phyloP scores from a whole-genome alignment of 345 rosid genomes.

The Arabis alpina region DNA sequence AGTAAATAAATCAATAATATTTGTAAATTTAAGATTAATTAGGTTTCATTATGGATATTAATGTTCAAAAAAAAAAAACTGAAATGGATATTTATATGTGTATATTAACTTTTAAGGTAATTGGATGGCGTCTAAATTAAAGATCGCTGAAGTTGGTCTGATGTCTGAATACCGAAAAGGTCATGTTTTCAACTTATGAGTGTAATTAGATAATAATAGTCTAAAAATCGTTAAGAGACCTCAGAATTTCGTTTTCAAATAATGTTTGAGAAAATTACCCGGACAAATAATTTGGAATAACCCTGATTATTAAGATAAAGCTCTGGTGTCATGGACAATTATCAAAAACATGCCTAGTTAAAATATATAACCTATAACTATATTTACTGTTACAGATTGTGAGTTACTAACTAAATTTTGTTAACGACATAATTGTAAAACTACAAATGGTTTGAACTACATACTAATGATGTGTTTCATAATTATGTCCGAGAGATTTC shows the following conservation, averaged over 20 bases:
- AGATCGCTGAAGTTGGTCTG: slow-evolving; percentile 1
- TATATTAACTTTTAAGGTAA: background rate
- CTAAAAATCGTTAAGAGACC: slow-evolving; percentile 12
- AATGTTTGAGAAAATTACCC: slow-evolving; percentile 4
- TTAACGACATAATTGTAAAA: slow-evolving; percentile 28
- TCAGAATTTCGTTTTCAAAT: slow-evolving; percentile 26
- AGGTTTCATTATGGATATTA: background rate
- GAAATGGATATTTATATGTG: background rate
- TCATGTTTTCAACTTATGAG: background rate
- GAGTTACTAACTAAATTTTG: slow-evolving; percentile 41
- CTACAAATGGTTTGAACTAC: slow-evolving; percentile 17
- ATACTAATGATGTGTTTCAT: slow-evolving; percentile 32
- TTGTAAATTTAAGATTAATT: background rate
- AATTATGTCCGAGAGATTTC: slow-evolving; percentile 18
- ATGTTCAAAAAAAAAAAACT: background rate
- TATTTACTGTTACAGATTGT: slow-evolving; percentile 20
- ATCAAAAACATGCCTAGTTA: slow-evolving; percentile 10
- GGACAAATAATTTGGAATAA: slow-evolving; percentile 17
- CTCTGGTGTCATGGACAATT: slow-evolving; percentile 1
- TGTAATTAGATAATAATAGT: background rate
- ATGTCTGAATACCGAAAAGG: background rate
- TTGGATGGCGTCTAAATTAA: slow-evolving; percentile 7
- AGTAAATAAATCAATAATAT: background rate
- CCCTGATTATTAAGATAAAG: slow-evolving; percentile 19
- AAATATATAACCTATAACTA: slow-evolving; percentile 20